Conservation (phyloP, 495 filamentous ascomycete species). For the Trichoderma virens region DNA sequence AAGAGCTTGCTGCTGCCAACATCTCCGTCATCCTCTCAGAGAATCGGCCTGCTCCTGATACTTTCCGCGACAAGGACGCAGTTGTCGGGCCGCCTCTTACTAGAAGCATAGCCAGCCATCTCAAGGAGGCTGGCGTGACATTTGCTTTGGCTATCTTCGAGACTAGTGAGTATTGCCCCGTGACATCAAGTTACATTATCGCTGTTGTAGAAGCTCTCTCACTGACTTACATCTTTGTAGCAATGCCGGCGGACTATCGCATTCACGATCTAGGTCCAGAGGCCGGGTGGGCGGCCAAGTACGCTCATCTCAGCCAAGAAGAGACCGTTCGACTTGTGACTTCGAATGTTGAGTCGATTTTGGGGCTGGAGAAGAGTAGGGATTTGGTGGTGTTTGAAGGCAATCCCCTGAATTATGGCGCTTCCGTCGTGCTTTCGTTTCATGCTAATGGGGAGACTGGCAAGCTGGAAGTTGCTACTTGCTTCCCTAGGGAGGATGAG, state of each 20-base stretch:
- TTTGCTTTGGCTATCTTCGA: conserved; percentile 21
- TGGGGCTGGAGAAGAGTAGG: conserved; percentile 21
- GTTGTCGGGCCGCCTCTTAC: conserved; percentile 30
- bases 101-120: conserved; percentile 23
- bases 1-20: conserved; percentile 29
- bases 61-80: conserved; percentile 24
- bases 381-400: conserved; percentile 36
- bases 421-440: conserved; percentile 28
- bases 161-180: conserved; percentile 8
- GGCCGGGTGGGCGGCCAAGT: conserved; percentile 28
- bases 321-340: conserved; percentile 25
- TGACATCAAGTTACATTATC: not conserved
- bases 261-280: conserved; percentile 24
- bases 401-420: conserved; percentile 30
- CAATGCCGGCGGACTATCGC: conserved; percentile 16
- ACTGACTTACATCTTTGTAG: not conserved
- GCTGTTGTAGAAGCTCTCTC: not conserved
- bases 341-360: conserved; percentile 28
- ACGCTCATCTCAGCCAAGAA: conserved; percentile 17
- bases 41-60: conserved; percentile 23
- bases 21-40: conserved; percentile 35
- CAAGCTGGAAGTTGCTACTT: conserved; percentile 12
- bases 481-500: conserved; percentile 14
- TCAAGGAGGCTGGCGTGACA: conserved; percentile 28
- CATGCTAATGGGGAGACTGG: conserved; percentile 15